Evolutionary conservation across 768 basidiomycete genomes (phyloP).

Genomic region (Calocera cornea): DNA sequence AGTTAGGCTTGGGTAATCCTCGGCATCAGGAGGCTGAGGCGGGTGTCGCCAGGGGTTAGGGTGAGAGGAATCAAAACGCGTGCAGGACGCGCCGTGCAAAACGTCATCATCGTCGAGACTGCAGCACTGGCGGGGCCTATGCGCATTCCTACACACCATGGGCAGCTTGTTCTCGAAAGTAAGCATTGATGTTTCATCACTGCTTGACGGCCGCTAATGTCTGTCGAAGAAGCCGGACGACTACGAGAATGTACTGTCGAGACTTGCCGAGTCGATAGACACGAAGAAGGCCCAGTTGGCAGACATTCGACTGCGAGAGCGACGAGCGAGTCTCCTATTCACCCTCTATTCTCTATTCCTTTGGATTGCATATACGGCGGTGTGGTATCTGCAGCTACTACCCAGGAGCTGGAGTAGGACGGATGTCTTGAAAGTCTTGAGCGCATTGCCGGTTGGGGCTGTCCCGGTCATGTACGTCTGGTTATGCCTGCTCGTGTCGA

Average conservation of each 20-base stretch:
- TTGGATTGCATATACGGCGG: conserved; percentile 38
- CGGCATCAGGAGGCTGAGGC: no score
- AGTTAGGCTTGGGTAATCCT: no score
- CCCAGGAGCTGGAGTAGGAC: conserved; percentile 26
- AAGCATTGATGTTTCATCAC: background rate
- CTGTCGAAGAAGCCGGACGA: conserved; percentile 40
- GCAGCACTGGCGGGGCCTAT: no score
- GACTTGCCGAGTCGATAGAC: conserved; percentile 53
- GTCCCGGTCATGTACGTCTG: conserved; percentile 65
- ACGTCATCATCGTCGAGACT: no score
- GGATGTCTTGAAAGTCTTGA: conserved; percentile 25
- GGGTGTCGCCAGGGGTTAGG: no score
- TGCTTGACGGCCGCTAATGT: background rate
- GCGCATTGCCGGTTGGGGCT: conserved; percentile 44
- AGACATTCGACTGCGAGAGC: conserved; percentile 75
- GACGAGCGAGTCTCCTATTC: conserved; percentile 58
- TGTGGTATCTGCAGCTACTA: conserved; percentile 21
- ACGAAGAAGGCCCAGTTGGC: conserved; percentile 60
- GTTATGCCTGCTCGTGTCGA: background rate
- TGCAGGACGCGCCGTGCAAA: no score
- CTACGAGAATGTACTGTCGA: conserved; percentile 59
- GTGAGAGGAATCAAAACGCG: no score
- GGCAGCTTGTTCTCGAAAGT: background rate
- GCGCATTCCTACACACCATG: background rate
- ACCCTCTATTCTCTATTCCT: conserved; percentile 63